These are phyloP conservation scores for Pleurotus eryngii DNA, from an alignment of 768 basidiomycete species.

Conservation along the genomic window DNA sequence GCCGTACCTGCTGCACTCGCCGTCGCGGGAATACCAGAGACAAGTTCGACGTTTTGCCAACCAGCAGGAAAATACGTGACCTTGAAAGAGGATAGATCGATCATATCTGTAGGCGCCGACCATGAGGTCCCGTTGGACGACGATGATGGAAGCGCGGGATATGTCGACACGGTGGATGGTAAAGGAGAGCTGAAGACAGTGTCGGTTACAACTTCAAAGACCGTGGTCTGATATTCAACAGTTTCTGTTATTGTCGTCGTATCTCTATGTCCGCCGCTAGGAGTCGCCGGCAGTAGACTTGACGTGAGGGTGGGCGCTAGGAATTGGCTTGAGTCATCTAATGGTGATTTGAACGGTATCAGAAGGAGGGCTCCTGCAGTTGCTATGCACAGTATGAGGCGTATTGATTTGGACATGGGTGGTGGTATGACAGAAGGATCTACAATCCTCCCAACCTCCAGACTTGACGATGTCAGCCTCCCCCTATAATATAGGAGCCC, in stretches of 20 bases:
- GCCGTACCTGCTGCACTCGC: slow-evolving; percentile 20
- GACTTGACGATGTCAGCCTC: too few species aligned
- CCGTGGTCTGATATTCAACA: slow-evolving; percentile 12
- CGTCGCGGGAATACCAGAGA: slow-evolving; percentile 42
- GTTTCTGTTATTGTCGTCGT: neutral
- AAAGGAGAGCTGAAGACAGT: slow-evolving; percentile 13
- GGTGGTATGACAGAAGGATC: too few species aligned
- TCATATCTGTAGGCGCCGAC: slow-evolving; percentile 49
- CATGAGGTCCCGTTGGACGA: slow-evolving; percentile 33
- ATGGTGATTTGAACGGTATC: too few species aligned
- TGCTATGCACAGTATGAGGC: too few species aligned
- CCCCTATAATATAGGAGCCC: too few species aligned
- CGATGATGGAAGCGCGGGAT: slow-evolving; percentile 7
- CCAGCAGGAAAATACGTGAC: slow-evolving; percentile 55
- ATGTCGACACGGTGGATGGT: slow-evolving; percentile 4
- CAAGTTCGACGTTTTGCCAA: slow-evolving; percentile 50
- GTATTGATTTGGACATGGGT: too few species aligned
- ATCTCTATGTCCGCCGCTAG: too few species aligned
- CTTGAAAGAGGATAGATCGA: slow-evolving; percentile 58
- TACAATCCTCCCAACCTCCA: too few species aligned
- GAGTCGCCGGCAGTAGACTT: too few species aligned
- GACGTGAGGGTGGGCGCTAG: too few species aligned
- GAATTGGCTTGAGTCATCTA: too few species aligned
- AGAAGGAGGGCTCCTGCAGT: too few species aligned
- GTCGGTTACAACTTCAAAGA: slow-evolving; percentile 24